Base-by-base conservation (phyloP, 352 stramenopile species). In the Phytophthora kernoviae region DNA sequence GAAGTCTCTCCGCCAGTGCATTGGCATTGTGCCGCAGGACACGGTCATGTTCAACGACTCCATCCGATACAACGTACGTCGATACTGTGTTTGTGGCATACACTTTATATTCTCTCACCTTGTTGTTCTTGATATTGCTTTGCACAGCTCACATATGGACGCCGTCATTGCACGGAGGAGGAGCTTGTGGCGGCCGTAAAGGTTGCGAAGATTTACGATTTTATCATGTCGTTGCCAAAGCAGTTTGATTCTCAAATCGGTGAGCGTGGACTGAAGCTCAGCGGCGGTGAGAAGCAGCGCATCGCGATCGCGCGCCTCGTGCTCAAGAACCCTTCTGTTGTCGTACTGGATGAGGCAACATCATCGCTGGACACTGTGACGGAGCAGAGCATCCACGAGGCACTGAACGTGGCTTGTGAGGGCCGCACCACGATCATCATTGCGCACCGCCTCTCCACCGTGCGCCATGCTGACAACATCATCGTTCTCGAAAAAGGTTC, bases 31-130 rank as follows among this genome's bases (percentile, higher is more conserved):
- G 6, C 94, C 97, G 0, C 97, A 99, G 42, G 93, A 98, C 65
- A 96, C 93, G 5, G 85, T 92, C 62, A 91, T 99, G 75, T 99
- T 99, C 79, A 98, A 98, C 68, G 96, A 98, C 73, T 97, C 93
- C 8, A 91, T 99, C 45, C 78, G 81, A 8, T 93, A 98, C 70
- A 99, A 99, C 58, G 87, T 99, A 89, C 76, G 72, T 81, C 40
- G n/a, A n/a, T n/a, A n/a, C 14, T 1, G 15, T 47, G 6, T 39
- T 30, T 1, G 1, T 43, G 10, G 14, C 8, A 18, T 33, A 8
- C 4, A 34, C 15, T 11, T 43, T 12, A 2, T 11, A 1, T 3
- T 12, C 24, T 64, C 22, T 68, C 37, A 68, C 26, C 26, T 32
- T 53, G 34, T 46, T 21, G 24, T 14, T 43, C 18, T 14, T 58